Conservation (phyloP, 78 protist species). For the Cyanophora paradoxa region DNA sequence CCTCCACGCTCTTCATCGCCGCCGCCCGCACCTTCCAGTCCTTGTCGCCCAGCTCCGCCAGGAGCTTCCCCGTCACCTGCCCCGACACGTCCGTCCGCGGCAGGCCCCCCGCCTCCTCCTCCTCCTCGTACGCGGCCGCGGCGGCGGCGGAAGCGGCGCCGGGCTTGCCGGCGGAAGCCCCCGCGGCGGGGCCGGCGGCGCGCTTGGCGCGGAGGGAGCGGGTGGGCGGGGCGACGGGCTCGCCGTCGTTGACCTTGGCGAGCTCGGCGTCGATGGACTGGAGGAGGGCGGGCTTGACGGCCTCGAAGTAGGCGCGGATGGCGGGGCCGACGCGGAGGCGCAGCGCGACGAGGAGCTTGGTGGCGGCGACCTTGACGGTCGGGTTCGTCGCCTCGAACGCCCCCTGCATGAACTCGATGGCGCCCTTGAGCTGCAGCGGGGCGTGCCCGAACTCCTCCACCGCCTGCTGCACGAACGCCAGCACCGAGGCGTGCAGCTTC, state of each 20-base stretch:
- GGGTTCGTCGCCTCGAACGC: neutral
- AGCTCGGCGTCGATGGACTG: neutral
- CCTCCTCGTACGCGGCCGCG: too few relatives aligned
- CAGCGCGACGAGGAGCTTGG: neutral
- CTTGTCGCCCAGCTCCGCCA: neutral
- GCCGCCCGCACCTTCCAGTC: conserved; percentile 11
- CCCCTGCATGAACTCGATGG: neutral
- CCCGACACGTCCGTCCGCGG: neutral
- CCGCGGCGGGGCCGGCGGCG: neutral
- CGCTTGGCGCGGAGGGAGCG: neutral
- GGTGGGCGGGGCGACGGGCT: neutral
- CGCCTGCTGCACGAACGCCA: neutral
- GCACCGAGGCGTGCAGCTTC: neutral
- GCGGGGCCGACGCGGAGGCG: neutral
- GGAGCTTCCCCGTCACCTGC: neutral
- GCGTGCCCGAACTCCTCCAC: neutral
- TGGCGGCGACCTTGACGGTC: neutral
- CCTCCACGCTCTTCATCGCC: too few relatives aligned
- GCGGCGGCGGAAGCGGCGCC: too few relatives aligned
- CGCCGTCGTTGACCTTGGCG: neutral
- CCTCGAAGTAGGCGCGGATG: neutral
- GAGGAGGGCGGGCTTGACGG: too few relatives aligned
- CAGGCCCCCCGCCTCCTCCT: neutral
- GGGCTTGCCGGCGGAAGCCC: neutral
- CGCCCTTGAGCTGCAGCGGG: neutral